These are phyloP conservation scores for Solanum virginianum DNA, from an alignment of 257 asterid genomes.

Conservation along the genomic window DNA sequence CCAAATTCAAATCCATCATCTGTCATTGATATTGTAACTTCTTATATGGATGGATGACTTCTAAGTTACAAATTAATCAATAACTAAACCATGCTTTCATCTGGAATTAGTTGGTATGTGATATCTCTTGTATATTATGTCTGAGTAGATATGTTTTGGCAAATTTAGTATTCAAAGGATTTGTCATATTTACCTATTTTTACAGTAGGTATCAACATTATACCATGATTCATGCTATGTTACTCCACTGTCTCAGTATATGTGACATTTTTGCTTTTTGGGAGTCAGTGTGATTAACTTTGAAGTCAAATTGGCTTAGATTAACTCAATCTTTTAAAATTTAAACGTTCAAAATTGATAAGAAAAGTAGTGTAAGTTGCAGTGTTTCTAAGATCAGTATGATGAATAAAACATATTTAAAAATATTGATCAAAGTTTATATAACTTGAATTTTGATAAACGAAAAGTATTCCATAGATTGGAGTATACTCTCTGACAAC, in stretches of 20 bases:
- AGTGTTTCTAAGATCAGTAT: background rate
- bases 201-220: background rate
- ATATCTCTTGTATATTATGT: background rate
- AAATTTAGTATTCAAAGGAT: background rate
- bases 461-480: no score
- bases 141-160: background rate
- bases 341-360: no score
- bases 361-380: no score
- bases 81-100: background rate
- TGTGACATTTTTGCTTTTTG: background rate
- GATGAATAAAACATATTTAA: no score
- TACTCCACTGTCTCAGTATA: background rate
- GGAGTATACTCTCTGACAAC: background rate
- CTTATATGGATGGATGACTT: background rate
- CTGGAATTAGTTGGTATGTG: background rate
- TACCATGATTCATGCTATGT: background rate
- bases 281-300: background rate
- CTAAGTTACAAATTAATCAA: background rate
- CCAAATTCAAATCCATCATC: background rate
- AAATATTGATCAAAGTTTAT: background rate
- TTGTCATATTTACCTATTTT: background rate
- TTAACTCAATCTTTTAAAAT: no score
- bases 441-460: no score
- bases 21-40: background rate
- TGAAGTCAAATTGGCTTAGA: background rate